Base-by-base conservation (phyloP, 2,329 filamentous ascomycete genomes). In the Pestalotiopsis sp. region DNA sequence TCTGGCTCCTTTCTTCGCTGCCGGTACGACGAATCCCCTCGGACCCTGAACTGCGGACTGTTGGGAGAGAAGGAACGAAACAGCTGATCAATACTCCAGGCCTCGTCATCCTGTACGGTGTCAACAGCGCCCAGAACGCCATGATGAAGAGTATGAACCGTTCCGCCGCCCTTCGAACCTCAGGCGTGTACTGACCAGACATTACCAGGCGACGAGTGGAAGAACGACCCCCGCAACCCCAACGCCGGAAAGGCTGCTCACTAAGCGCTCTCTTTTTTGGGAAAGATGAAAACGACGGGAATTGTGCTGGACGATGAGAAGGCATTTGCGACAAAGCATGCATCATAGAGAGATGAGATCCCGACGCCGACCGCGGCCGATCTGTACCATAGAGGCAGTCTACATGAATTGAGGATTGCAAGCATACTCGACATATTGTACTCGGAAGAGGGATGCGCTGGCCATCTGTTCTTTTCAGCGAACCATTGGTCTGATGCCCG, bases 191-290 rank as follows among this genome's bases (percentile, higher is more conserved):
- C 57, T 59, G 20, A 59, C 57, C 23, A 59, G 25, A 69, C 68
- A 64, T 58, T 62, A 12, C 58, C 31, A 98, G 95, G 90, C 86
- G 93, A 93, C 77, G 94, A 98, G 86, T 98, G 89, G 90, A 97
- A 95, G 91, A 97, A 97, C 87, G 95, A 98, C 85, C 94, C 95
- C 75, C 91, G 95, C 83, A 98, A 98, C 89, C 91, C 90, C 74
- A 85, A 86, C 76, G 83, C 82, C 75, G 87, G 85, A 81, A 74
- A 79, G 68, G 79, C 78, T 61, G 78, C 77, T 68, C 85, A 88
- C 79, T 88, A 86, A 77, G 70, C 66, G 56, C 38, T 49, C 14
- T 52, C 45, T 52, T 9, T 52, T 20, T 52, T 9, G 31, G 45
- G 45, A n/a, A 52, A 52, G 45, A 52, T n/a, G 17, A 52, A 52